These are phyloP conservation scores for Cyberlindnera nakhonratchasimensis DNA, from an alignment of 805 yeast species.

Conservation along the genomic window DNA sequence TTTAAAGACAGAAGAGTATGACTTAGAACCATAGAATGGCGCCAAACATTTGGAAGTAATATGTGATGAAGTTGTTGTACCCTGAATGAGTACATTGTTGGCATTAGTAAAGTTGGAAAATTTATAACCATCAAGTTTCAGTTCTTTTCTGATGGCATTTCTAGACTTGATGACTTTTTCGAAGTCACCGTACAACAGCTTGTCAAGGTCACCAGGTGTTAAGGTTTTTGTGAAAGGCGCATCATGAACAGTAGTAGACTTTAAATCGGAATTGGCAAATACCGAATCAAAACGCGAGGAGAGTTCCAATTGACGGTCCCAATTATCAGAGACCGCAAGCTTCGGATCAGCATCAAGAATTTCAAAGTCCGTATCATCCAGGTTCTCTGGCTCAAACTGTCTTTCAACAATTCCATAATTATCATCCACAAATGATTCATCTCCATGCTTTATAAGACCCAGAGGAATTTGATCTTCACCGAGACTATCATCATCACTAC, in stretches of 20 bases:
- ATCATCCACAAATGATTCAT: constrained; percentile 24
- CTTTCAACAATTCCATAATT: constrained; percentile 47
- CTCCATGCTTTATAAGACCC: constrained; percentile 10
- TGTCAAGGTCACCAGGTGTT: constrained; percentile 41
- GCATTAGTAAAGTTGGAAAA: constrained; percentile 25
- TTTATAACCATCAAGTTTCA: constrained; percentile 25
- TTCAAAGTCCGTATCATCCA: constrained; percentile 43
- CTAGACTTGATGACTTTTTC: constrained; percentile 32
- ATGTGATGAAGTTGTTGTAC: constrained; percentile 8
- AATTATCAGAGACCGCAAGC: constrained; percentile 51
- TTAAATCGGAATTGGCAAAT: constrained; percentile 16
- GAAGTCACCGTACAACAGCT: constrained; percentile 45
- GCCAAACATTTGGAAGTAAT: constrained; percentile 4
- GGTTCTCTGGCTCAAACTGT: constrained; percentile 65
- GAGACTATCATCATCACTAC: constrained; percentile 11
- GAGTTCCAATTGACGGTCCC: constrained; percentile 63
- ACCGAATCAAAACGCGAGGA: constrained; percentile 33
- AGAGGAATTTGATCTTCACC: constrained; percentile 11
- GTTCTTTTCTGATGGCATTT: constrained; percentile 29
- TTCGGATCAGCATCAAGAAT: constrained; percentile 42
- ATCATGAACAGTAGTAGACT: constrained; percentile 23
- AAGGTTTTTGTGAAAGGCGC: constrained; percentile 22
- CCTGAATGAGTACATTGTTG: constrained; percentile 14
- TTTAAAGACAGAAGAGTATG: constrained; percentile 15
- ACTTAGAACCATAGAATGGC: constrained; percentile 3